Percentiles rank a stretch among this genome's conserved stretches.
Evolutionary conservation across 768 basidiomycete genomes (phyloP).

Genomic region (Naganishia randhawae): DNA sequence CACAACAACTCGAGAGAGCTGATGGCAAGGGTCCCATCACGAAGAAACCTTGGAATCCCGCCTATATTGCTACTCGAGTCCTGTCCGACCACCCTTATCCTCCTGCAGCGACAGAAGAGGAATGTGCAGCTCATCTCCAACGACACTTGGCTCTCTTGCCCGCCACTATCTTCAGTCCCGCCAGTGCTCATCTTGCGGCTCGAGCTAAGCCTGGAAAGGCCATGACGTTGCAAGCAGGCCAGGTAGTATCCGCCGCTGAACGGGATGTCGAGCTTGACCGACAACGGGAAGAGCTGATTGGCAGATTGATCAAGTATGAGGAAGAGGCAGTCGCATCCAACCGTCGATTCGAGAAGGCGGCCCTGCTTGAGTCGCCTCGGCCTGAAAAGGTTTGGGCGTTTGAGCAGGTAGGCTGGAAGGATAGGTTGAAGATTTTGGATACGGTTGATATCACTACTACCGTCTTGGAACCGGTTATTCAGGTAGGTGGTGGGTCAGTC

Average conservation of each 20-base stretch:
- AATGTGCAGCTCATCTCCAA: conserved; percentile 17
- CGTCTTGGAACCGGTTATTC: conserved; percentile 44
- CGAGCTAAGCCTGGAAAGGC: conserved; percentile 18
- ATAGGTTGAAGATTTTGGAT: conserved; percentile 30
- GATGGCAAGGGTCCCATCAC: not conserved
- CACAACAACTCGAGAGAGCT: not conserved
- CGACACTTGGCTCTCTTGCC: conserved; percentile 27
- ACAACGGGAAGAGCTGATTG: conserved; percentile 36
- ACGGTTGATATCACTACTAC: conserved; percentile 41
- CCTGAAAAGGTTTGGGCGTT: conserved; percentile 32
- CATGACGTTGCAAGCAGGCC: conserved; percentile 14
- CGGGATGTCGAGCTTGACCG: conserved; percentile 20
- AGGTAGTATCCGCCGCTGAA: not conserved
- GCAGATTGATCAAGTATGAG: conserved; percentile 22
- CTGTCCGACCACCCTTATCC: conserved; percentile 27
- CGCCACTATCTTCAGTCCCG: conserved; percentile 21
- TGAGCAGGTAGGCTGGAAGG: conserved; percentile 35
- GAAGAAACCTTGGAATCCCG: conserved; percentile 12
- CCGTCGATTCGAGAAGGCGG: conserved; percentile 12
- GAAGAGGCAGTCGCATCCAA: conserved; percentile 7
- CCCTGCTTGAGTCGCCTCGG: conserved; percentile 23
- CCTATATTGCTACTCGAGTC: conserved; percentile 26
- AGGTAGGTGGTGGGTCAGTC: conserved; percentile 34
- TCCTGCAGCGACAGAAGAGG: conserved; percentile 15
- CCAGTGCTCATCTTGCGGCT: not conserved